Conservation (phyloP, 768 basidiomycete genomes). For the Lactifluus piperatus region DNA sequence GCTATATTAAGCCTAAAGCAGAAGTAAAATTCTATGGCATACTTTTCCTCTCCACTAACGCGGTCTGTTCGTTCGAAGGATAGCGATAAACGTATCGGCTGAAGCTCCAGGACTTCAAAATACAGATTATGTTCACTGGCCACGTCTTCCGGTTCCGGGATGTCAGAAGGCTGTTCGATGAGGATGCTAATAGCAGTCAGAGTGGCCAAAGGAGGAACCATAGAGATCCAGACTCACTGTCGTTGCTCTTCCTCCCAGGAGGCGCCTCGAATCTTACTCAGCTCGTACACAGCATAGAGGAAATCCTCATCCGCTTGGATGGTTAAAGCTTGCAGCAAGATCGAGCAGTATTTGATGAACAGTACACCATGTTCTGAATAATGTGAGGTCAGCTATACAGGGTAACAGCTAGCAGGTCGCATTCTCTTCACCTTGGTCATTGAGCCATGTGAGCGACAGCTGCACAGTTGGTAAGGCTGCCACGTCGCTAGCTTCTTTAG, state of each 20-base stretch:
- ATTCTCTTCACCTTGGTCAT: constrained; percentile 69
- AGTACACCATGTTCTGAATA: constrained; percentile 86
- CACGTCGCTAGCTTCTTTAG: constrained; percentile 63
- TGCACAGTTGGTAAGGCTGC: constrained; percentile 87
- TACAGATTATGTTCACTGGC: constrained; percentile 74
- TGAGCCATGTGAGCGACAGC: constrained; percentile 79
- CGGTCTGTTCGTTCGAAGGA: constrained; percentile 98
- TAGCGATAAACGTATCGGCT: constrained; percentile 84
- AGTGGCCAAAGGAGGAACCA: constrained; percentile 3
- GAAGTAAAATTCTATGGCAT: constrained; percentile 23
- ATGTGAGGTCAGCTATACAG: not conserved
- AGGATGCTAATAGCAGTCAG: constrained; percentile 43
- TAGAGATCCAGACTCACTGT: constrained; percentile 45
- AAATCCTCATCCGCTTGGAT: constrained; percentile 98
- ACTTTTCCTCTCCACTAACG: constrained; percentile 92
- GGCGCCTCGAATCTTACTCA: constrained; percentile 84
- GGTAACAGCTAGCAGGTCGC: not conserved
- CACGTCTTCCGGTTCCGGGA: constrained; percentile 63
- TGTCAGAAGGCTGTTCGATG: constrained; percentile 57
- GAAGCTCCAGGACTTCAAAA: constrained; percentile 91
- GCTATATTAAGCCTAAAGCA: not conserved
- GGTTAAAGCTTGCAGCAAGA: constrained; percentile 88
- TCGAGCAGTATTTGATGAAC: constrained; percentile 96
- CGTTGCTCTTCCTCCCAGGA: constrained; percentile 75
- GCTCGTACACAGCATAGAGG: constrained; percentile 83